Evolutionary conservation across 2,329 filamentous ascomycete genomes (phyloP).

Genomic region (Epichloe elymi): DNA sequence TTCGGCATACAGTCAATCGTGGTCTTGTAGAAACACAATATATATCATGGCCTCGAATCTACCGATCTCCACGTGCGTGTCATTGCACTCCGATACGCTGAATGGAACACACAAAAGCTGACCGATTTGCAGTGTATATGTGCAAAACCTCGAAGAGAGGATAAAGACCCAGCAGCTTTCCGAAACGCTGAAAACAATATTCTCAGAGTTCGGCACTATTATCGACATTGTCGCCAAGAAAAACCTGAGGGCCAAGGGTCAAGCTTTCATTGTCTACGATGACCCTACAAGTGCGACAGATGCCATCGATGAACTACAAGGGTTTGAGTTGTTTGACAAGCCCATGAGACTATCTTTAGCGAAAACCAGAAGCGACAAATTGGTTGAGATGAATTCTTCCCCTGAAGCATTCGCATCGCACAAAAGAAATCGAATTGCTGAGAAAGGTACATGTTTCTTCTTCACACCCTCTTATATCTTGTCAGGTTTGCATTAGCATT

Average conservation of each 20-base stretch:
- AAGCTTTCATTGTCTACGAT: slow-evolving; percentile 91
- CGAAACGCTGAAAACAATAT: slow-evolving; percentile 61
- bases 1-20: too few species aligned
- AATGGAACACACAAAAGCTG: slow-evolving; percentile 21
- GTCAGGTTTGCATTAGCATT: neutral
- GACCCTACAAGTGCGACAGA: slow-evolving; percentile 61
- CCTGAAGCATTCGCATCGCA: slow-evolving; percentile 77
- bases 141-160: slow-evolving; percentile 82
- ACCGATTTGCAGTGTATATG: slow-evolving; percentile 42
- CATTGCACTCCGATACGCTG: slow-evolving; percentile 56
- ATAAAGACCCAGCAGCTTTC: slow-evolving; percentile 71
- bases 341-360: slow-evolving; percentile 77
- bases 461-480: neutral
- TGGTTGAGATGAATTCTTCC: slow-evolving; percentile 59
- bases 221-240: slow-evolving; percentile 79
- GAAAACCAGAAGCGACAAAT: slow-evolving; percentile 74
- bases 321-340: slow-evolving; percentile 87
- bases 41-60: slow-evolving; percentile 9
- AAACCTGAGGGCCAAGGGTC: slow-evolving; percentile 84
- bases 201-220: slow-evolving; percentile 77
- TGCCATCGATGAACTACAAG: slow-evolving; percentile 80
- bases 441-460: slow-evolving; percentile 58
- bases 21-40: too few species aligned
- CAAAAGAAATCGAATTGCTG: slow-evolving; percentile 69
- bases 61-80: slow-evolving; percentile 57